Base-by-base conservation (phyloP, 1,284 basidiomycete genomes). In the Leccinum holopus region DNA sequence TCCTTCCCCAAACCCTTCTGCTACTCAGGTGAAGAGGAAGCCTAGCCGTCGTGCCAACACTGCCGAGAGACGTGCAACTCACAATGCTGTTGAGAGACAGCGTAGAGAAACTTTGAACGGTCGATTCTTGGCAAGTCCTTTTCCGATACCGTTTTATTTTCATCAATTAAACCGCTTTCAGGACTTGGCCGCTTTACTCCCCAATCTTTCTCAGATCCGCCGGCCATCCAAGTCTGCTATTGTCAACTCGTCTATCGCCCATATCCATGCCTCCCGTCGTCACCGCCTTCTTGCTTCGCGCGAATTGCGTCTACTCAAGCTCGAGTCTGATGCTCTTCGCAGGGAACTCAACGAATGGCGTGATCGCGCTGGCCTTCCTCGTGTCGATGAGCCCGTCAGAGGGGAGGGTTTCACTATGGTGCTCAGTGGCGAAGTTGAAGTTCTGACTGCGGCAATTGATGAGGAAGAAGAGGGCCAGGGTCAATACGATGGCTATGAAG, bases 41-140 rank as follows among this genome's bases (percentile, higher is more conserved):
- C 87, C 87, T 72, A 88, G 82, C 76, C 83, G 86, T 68, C 86
- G 94, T 44, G 93, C 94, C 63, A 95, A 95, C 79, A 97, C 94
- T 53, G 95, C 95, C 64, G 95, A 97, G 76, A 91, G 94, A 75
- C 83, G 95, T 56, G 93, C 94, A 6, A 94, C 92, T 44, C 95
- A 97, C 80, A 98, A 98, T 73, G 95, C 95, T 35, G 93, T 97
- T 63, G 95, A 97, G 80, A 84, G 95, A 62, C 91, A 92, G 70
- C 86, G 95, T 59, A 82, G 95, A 63, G 95, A 97, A 80, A 95
- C 92, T 37, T 81, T 97, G 64, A 97, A 97, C 76, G 84, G 89
- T 59, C 86, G 94, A 65, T 97, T 97, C 81, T 80, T 95, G 70
- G 91, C 88, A 71, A 70, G 86, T 81, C 57, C 55, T 58, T 64